Evolutionary conservation across 352 stramenopile genomes (phyloP), one percentile per base, ranked within the genome.

Genomic region (Aphanomyces euteiches): DNA sequence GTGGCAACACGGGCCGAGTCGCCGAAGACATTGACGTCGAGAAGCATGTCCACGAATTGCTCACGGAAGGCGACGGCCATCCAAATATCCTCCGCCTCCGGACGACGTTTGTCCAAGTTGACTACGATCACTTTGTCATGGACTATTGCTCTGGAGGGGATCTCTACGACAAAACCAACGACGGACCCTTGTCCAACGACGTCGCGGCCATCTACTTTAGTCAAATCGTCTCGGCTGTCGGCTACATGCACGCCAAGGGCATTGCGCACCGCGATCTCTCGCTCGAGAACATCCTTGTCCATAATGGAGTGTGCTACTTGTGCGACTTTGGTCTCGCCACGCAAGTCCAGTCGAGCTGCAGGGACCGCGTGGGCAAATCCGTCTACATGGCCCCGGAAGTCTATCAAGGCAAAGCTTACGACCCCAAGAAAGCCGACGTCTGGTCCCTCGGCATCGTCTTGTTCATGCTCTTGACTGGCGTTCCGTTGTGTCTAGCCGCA

Each of bases 201-300:
- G 1, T 54, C 34, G 61, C 43, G 1, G 12, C 56, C 17, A 45
- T 40, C 1, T 69, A 69, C 61, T 69, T 69, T 59, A 13, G 21
- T 7, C 61, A 69, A 36, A 63, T 69, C 39, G 45, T 40, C 48
- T n/a, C n/a, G 36, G 61, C 10, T 3, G 47, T 69, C 13, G 43
- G 21, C 34, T 56, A 54, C 19, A 28, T 93, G 19, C 84, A 93
- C 73, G 65, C 48, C 36, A 75, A 89, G 72, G 85, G 86, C 72
- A 82, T 96, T 47, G 86, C 85, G 19, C 96, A 98, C 77, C 89
- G 95, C 65, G 96, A 99, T 75, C 81, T 99, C 61, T 98, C 91
- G 39, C 78, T 99, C n/a, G 96, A 99, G 78, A 99, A 99, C 81
- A 93, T 99, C 53, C 77, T 99, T 34, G 80, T 98, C n/a, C 21